Evolutionary conservation across 768 basidiomycete species (phyloP).

Genomic region (Mycena albidolilacea): DNA sequence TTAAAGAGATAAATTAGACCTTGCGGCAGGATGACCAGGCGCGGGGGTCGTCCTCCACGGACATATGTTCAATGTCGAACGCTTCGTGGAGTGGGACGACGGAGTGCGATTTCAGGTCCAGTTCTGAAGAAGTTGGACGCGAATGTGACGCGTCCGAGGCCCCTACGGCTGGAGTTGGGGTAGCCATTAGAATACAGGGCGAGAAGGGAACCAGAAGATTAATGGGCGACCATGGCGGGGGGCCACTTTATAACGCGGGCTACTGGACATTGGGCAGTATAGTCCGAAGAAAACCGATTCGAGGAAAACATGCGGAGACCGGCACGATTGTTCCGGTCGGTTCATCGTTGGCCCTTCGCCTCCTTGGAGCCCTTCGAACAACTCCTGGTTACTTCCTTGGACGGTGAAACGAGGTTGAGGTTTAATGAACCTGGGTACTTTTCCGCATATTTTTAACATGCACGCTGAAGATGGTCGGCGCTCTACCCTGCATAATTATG

Average conservation of each 20-base stretch:
- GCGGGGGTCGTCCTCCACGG: slow-evolving; percentile 74
- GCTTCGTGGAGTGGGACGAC: slow-evolving; percentile 12
- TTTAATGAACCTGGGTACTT: too few relatives aligned
- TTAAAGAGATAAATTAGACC: slow-evolving; percentile 50
- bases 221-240: background rate
- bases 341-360: background rate
- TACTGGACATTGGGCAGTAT: background rate
- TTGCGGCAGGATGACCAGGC: slow-evolving; percentile 71
- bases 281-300: slow-evolving; percentile 38
- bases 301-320: slow-evolving; percentile 21
- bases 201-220: background rate
- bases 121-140: background rate
- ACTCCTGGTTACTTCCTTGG: too few relatives aligned
- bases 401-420: too few relatives aligned
- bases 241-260: slow-evolving; percentile 1
- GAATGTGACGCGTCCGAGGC: background rate
- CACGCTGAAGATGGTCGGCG: too few relatives aligned
- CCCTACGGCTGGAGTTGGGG: background rate
- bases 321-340: background rate
- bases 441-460: too few relatives aligned
- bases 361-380: too few relatives aligned
- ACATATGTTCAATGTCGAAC: slow-evolving; percentile 66
- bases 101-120: slow-evolving; percentile 1
- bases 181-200: slow-evolving; percentile 11
- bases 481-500: too few relatives aligned